Conservation (phyloP, 2,329 filamentous ascomycete species). For the Claviceps monticola region DNA sequence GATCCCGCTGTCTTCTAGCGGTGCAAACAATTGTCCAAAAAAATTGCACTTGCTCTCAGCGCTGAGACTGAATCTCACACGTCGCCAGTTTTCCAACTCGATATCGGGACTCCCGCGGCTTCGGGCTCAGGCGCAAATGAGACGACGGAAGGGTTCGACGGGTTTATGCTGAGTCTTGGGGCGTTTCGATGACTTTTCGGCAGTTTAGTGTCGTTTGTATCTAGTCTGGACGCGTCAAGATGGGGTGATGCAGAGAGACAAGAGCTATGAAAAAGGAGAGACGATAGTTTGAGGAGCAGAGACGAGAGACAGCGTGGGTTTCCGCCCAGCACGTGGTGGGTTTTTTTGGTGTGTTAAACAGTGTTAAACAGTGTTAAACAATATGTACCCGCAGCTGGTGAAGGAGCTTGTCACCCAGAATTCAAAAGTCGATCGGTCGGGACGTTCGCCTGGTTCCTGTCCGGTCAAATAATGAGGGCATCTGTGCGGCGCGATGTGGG, state of each 20-base stretch:
- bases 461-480: background rate
- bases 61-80: background rate
- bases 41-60: background rate
- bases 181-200: too few relatives aligned
- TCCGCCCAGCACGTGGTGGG: background rate
- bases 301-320: background rate
- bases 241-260: too few relatives aligned
- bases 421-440: background rate
- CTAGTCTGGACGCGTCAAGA: too few relatives aligned
- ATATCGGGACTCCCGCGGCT: background rate
- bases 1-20: conserved; percentile 27
- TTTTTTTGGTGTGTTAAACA: background rate
- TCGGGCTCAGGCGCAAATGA: too few relatives aligned
- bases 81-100: background rate
- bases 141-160: too few relatives aligned
- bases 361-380: too few relatives aligned
- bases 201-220: too few relatives aligned
- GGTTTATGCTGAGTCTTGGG: too few relatives aligned
- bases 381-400: too few relatives aligned
- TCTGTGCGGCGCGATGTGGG: background rate
- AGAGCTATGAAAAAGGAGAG: background rate
- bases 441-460: background rate
- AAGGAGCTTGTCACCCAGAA: background rate
- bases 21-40: background rate
- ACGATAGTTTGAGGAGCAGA: background rate